Evolutionary conservation across 2,329 filamentous ascomycete genomes (phyloP).

Genomic region (Pseudopyrenochaeta lycopersici): DNA sequence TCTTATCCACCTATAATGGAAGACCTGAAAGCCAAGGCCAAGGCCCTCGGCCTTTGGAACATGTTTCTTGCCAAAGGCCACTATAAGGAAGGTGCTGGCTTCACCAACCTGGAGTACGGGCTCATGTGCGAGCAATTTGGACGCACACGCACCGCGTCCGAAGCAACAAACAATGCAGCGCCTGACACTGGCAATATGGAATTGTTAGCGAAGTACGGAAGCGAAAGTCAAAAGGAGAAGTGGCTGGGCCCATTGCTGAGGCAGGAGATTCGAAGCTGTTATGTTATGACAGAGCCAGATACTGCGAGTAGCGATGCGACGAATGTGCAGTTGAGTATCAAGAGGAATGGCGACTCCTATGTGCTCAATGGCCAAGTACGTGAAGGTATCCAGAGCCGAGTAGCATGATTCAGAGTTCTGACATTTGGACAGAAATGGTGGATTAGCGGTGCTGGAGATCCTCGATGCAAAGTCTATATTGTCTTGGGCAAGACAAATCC

Average conservation of each 20-base stretch:
- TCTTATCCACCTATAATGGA: slow-evolving; percentile 83
- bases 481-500: slow-evolving; percentile 92
- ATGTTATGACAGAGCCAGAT: slow-evolving; percentile 90
- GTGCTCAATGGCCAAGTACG: slow-evolving; percentile 83
- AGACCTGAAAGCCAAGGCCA: slow-evolving; percentile 83
- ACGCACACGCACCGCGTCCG: slow-evolving; percentile 73
- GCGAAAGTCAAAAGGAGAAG: slow-evolving; percentile 79
- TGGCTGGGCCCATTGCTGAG: slow-evolving; percentile 84
- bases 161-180: slow-evolving; percentile 83
- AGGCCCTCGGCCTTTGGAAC: slow-evolving; percentile 88
- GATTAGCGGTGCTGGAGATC: slow-evolving; percentile 92
- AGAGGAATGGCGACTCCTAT: slow-evolving; percentile 82
- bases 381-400: background rate
- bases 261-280: slow-evolving; percentile 84
- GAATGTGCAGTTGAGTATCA: slow-evolving; percentile 85
- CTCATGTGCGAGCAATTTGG: slow-evolving; percentile 95
- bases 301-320: slow-evolving; percentile 87
- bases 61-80: slow-evolving; percentile 94
- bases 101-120: slow-evolving; percentile 94
- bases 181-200: slow-evolving; percentile 96
- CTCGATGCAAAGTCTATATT: slow-evolving; percentile 87
- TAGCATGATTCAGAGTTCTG: background rate
- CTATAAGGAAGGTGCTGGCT: slow-evolving; percentile 91
- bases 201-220: slow-evolving; percentile 87
- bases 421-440: slow-evolving; percentile 92